A percentile compares a stretch with the other conserved stretches of the same genome.
These are phyloP conservation scores for Phytophthora cactorum DNA, from an alignment of 352 stramenopile species.

Conservation along the genomic window DNA sequence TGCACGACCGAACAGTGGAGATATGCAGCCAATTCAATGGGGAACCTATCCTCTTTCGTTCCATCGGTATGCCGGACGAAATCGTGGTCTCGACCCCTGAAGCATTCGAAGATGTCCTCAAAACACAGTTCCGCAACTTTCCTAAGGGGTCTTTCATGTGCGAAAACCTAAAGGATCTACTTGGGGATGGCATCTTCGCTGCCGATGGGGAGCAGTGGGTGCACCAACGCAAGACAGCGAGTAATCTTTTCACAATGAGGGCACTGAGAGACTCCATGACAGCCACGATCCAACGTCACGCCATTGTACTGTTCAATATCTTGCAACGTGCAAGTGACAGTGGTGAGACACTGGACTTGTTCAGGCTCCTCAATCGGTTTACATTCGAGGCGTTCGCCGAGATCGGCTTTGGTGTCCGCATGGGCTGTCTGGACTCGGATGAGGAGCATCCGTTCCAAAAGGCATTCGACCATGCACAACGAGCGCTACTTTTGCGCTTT, in stretches of 20 bases:
- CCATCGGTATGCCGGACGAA: no score
- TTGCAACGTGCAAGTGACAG: constrained; percentile 10
- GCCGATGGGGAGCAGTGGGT: constrained; percentile 64
- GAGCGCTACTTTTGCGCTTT: constrained; percentile 45
- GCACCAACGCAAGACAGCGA: constrained; percentile 81
- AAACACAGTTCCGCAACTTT: constrained; percentile 74
- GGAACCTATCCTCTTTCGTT: no score
- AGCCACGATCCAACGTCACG: constrained; percentile 30
- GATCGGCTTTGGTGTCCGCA: constrained; percentile 70
- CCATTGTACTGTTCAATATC: constrained; percentile 19
- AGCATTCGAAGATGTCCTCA: constrained; percentile 55
- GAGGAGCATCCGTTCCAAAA: constrained; percentile 55
- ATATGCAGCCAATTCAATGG: neutral
- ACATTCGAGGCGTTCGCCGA: constrained; percentile 73
- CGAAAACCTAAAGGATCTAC: constrained; percentile 47
- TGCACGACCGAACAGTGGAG: constrained; percentile 38
- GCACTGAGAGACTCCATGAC: constrained; percentile 53
- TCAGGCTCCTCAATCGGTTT: constrained; percentile 53
- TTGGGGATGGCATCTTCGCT: constrained; percentile 75
- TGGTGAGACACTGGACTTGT: constrained; percentile 41
- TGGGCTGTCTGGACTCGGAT: constrained; percentile 40
- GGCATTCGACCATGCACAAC: constrained; percentile 57
- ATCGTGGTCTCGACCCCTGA: constrained; percentile 37
- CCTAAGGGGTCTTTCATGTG: constrained; percentile 53
- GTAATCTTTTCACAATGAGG: constrained; percentile 78